phyloP scores from a whole-genome alignment of 768 basidiomycete species.

The Lyophyllum atratum region DNA sequence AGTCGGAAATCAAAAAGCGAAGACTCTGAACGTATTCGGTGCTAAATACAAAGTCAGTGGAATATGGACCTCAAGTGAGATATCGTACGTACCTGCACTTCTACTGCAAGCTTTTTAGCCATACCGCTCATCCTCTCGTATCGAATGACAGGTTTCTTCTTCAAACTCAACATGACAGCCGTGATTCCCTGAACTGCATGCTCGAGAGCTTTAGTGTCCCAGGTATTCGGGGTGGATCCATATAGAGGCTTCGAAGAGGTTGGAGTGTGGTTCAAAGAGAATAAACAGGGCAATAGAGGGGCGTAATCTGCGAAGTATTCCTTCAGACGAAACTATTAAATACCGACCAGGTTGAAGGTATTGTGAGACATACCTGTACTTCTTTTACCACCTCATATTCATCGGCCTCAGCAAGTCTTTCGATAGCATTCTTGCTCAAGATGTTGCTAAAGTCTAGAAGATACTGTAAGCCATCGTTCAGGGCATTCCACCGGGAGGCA shows the following conservation, averaged over 20 bases:
- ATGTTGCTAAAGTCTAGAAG: conserved; percentile 91
- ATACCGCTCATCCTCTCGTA: conserved; percentile 93
- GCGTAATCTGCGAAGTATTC: conserved; percentile 98
- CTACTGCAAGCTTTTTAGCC: conserved; percentile 86
- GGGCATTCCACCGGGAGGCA: conserved; percentile 24
- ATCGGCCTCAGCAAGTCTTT: conserved; percentile 90
- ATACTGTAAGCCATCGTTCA: conserved; percentile 20
- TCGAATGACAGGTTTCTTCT: conserved; percentile 93
- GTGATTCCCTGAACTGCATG: conserved; percentile 79
- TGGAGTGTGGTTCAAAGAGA: conserved; percentile 82
- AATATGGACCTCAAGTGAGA: neutral
- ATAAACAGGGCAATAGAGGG: conserved; percentile 82
- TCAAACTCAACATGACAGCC: conserved; percentile 88
- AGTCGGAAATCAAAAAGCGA: conserved; percentile 90
- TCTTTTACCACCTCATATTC: conserved; percentile 96
- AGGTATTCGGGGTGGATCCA: conserved; percentile 69
- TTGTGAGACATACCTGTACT: conserved; percentile 74
- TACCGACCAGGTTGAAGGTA: neutral
- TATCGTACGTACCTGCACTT: conserved; percentile 67
- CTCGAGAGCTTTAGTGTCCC: conserved; percentile 75
- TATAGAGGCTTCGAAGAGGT: conserved; percentile 65
- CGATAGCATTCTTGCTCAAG: conserved; percentile 86
- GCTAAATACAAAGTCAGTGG: conserved; percentile 41
- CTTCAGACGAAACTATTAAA: conserved; percentile 38
- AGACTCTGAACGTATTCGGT: conserved; percentile 78